Percentiles rank a stretch among this genome's conserved stretches.
These are phyloP conservation scores for Juglanconis juglandina DNA, from an alignment of 2,329 filamentous ascomycete genomes.

Conservation along the genomic window DNA sequence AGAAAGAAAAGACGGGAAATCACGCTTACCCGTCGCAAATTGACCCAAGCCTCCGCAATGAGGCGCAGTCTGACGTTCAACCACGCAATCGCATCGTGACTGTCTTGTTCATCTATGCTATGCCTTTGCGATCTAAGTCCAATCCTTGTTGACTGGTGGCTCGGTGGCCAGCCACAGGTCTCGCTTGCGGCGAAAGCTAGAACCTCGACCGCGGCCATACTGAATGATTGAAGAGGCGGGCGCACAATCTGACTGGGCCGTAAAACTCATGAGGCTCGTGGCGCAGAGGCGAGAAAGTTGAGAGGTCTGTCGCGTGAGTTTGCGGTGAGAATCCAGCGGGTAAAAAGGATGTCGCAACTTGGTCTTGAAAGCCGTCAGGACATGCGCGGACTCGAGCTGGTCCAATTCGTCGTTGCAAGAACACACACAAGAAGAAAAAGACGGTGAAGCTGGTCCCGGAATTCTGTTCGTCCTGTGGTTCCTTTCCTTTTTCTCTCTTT, in stretches of 20 bases:
- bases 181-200: slow-evolving; percentile 39
- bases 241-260: slow-evolving; percentile 36
- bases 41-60: slow-evolving; percentile 41
- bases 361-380: not conserved
- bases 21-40: slow-evolving; percentile 30
- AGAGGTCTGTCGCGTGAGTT: not conserved
- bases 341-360: not conserved
- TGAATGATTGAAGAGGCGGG: slow-evolving; percentile 38
- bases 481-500: not conserved
- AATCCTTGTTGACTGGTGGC: slow-evolving; percentile 30
- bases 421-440: not conserved
- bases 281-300: slow-evolving; percentile 15
- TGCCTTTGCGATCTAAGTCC: slow-evolving; percentile 31
- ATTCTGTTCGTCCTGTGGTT: not conserved
- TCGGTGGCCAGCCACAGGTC: slow-evolving; percentile 34
- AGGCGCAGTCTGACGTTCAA: slow-evolving; percentile 33
- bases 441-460: not conserved
- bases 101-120: slow-evolving; percentile 24
- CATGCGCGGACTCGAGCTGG: not conserved
- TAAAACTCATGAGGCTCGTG: slow-evolving; percentile 45
- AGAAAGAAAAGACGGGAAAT: slow-evolving; percentile 15
- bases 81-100: not conserved
- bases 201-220: slow-evolving; percentile 53
- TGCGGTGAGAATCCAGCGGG: not conserved
- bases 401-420: not conserved